These are phyloP conservation scores for Rhodomyrtus psidioides DNA, from an alignment of 441 rosid genomes.

Conservation along the genomic window DNA sequence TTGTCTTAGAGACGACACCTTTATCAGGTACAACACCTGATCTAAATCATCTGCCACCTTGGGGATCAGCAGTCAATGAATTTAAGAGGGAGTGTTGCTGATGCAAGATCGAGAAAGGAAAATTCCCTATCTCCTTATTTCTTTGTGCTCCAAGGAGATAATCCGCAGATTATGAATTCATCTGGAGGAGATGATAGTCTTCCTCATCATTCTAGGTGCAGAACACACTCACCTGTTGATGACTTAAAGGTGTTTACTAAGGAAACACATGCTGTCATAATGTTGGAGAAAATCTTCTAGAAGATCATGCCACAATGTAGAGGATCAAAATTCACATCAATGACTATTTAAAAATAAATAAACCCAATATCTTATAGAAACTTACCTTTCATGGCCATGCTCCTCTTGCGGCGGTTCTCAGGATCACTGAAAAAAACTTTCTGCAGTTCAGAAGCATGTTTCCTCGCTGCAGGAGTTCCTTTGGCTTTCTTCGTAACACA, in stretches of 20 bases:
- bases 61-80: neutral
- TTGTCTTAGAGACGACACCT: neutral
- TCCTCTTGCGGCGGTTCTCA: constrained; percentile 70
- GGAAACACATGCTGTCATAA: neutral
- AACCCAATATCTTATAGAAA: neutral
- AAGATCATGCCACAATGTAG: neutral
- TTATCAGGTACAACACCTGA: neutral
- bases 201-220: neutral
- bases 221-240: neutral
- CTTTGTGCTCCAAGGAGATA: neutral
- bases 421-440: constrained; percentile 76
- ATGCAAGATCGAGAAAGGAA: neutral
- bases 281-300: neutral
- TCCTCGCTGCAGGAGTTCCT: constrained; percentile 83
- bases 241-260: neutral
- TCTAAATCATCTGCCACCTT: neutral
- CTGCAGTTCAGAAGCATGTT: constrained; percentile 65
- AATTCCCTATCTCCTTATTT: neutral
- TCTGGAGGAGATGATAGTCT: neutral
- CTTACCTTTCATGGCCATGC: constrained; percentile 89
- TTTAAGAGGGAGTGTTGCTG: neutral
- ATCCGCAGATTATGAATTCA: neutral
- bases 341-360: neutral
- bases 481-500: constrained; percentile 56
- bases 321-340: neutral